Evolutionary conservation across 177 flowering plant genomes (phyloP).

Genomic region (Vitis hybrid): DNA sequence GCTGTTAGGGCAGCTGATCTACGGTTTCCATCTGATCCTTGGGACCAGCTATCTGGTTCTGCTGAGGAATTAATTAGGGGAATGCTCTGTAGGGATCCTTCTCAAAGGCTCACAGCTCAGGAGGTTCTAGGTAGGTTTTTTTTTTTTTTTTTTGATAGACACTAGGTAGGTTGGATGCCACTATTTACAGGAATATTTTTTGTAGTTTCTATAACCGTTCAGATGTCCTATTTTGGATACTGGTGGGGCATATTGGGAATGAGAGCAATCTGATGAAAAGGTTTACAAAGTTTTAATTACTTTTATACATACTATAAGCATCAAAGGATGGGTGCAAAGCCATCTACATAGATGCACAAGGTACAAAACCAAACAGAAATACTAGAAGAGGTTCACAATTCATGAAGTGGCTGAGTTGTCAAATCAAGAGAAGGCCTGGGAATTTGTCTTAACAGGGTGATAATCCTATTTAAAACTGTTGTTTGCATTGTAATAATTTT

Average conservation of each 20-base stretch:
- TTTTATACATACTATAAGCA: too few relatives aligned
- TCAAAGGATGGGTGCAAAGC: too few relatives aligned
- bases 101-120: slow-evolving; percentile 59
- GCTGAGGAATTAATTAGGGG: slow-evolving; percentile 61
- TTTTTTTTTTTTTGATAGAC: too few relatives aligned
- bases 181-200: not conserved
- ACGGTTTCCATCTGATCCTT: slow-evolving; percentile 65
- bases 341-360: too few relatives aligned
- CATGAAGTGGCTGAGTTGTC: too few relatives aligned
- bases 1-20: slow-evolving; percentile 73
- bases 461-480: too few relatives aligned
- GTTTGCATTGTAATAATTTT: too few relatives aligned
- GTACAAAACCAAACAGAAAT: too few relatives aligned
- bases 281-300: too few relatives aligned
- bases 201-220: not conserved
- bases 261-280: not conserved
- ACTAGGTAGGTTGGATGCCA: slow-evolving; percentile 45
- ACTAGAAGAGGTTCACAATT: too few relatives aligned
- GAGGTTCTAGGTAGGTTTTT: slow-evolving; percentile 67
- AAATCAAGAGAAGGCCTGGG: too few relatives aligned
- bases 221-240: not conserved
- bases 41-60: slow-evolving; percentile 59
- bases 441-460: too few relatives aligned
- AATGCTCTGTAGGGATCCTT: slow-evolving; percentile 72
- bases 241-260: not conserved